Conservation (phyloP, 208 protist species). For the Trypanosoma rangeli region DNA sequence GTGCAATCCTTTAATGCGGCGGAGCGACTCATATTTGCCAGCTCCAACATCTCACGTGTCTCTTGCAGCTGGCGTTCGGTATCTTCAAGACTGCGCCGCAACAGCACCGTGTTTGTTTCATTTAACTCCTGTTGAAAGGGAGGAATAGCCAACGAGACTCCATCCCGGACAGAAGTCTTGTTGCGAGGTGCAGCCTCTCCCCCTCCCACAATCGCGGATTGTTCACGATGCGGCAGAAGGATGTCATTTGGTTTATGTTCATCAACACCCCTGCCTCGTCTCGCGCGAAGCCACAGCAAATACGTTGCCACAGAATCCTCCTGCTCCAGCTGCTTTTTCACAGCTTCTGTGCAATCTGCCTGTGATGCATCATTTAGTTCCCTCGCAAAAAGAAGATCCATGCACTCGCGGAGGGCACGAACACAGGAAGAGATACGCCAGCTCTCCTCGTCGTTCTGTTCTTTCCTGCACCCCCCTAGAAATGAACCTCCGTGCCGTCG, state of each 20-base stretch:
- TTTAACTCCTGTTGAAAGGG: neutral
- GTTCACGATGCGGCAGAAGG: neutral
- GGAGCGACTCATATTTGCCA: constrained; percentile 9
- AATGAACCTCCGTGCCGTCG: neutral
- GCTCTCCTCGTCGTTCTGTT: neutral
- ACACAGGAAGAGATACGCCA: neutral
- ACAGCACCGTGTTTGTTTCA: neutral
- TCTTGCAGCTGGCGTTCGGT: constrained; percentile 4
- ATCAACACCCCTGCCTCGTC: neutral
- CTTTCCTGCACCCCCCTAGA: neutral
- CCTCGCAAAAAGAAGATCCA: constrained; percentile 18
- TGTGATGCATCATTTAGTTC: neutral
- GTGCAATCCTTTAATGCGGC: constrained; percentile 11
- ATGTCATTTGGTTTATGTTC: neutral
- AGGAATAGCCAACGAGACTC: neutral
- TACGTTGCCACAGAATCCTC: constrained; percentile 16
- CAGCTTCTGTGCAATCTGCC: neutral
- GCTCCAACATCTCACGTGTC: constrained; percentile 14
- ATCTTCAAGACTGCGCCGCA: neutral
- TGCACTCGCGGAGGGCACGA: constrained; percentile 14
- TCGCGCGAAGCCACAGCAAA: constrained; percentile 12
- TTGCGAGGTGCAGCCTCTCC: neutral
- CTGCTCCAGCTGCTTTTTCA: constrained; percentile 9
- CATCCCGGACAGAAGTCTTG: neutral
- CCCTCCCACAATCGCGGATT: neutral